Conservation (phyloP, 2,329 filamentous ascomycete species). For the Zymoseptoria brevis region DNA sequence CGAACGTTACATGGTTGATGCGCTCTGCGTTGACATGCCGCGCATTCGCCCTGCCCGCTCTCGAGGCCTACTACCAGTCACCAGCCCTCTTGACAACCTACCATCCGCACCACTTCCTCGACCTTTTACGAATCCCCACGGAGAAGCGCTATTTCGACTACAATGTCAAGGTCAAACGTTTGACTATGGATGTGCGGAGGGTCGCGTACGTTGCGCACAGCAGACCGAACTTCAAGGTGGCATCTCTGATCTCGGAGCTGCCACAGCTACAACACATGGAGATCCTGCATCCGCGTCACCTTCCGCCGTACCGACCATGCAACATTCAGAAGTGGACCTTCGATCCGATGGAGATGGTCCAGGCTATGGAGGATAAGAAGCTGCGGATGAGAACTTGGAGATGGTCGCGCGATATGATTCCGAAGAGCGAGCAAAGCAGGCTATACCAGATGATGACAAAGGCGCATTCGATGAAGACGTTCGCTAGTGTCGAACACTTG, state of each 20-base stretch:
- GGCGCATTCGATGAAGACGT: constrained; percentile 35
- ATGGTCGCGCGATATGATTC: constrained; percentile 42
- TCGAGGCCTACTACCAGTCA: constrained; percentile 31
- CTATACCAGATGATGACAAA: constrained; percentile 26
- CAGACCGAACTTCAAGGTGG: constrained; percentile 49
- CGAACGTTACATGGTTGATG: constrained; percentile 28
- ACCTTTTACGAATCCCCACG: constrained; percentile 20
- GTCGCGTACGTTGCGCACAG: constrained; percentile 48
- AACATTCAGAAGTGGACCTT: constrained; percentile 54
- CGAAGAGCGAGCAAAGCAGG: constrained; percentile 8
- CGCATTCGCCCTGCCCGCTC: constrained; percentile 28
- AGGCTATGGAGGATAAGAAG: constrained; percentile 48
- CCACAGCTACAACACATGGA: constrained; percentile 62
- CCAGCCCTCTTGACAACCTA: constrained; percentile 24
- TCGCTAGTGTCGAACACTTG: constrained; percentile 49
- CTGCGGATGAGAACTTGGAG: constrained; percentile 44
- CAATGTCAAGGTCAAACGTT: constrained; percentile 58
- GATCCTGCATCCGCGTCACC: constrained; percentile 62
- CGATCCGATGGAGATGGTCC: constrained; percentile 56
- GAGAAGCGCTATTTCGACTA: constrained; percentile 47
- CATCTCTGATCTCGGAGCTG: constrained; percentile 53
- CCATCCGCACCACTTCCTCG: constrained; percentile 27
- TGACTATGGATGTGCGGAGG: constrained; percentile 60
- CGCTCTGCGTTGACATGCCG: constrained; percentile 28
- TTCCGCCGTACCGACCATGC: constrained; percentile 56